Conservation (phyloP, 257 asterid species). For the Forsythia suspensa region DNA sequence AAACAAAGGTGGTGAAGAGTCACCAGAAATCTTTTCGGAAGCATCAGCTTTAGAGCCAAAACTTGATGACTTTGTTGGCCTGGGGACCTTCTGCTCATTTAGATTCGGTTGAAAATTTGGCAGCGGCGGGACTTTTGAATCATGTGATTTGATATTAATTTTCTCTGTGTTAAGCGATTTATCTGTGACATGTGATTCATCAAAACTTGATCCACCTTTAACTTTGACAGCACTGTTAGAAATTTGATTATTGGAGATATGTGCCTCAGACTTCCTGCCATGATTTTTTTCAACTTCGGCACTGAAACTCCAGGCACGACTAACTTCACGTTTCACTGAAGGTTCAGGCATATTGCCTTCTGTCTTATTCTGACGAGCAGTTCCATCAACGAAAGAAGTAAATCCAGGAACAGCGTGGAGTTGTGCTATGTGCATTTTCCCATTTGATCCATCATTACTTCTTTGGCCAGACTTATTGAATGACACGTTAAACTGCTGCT, state of each 20-base stretch:
- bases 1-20: conserved; percentile 40
- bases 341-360: conserved; percentile 39
- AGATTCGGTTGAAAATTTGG: conserved; percentile 33
- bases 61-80: conserved; percentile 29
- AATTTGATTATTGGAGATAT: conserved; percentile 20
- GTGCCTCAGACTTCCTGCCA: conserved; percentile 29
- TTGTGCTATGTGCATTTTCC: conserved; percentile 62
- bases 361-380: conserved; percentile 35
- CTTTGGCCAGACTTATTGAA: conserved; percentile 61
- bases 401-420: conserved; percentile 79
- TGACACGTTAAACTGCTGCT: conserved; percentile 74
- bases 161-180: conserved; percentile 29
- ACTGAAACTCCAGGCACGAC: conserved; percentile 62
- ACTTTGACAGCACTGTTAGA: conserved; percentile 29
- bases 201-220: conserved; percentile 44
- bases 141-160: conserved; percentile 38
- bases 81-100: conserved; percentile 35
- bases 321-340: conserved; percentile 45
- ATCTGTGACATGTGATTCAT: conserved; percentile 36
- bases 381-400: conserved; percentile 61
- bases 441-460: conserved; percentile 44
- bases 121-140: conserved; percentile 31
- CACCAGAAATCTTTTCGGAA: conserved; percentile 35
- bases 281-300: conserved; percentile 44
- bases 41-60: conserved; percentile 42